A percentile compares a stretch with the other conserved stretches of the same genome.
Evolutionary conservation across 164 flowering plant species (phyloP).

Genomic region (Vitis cinerea): DNA sequence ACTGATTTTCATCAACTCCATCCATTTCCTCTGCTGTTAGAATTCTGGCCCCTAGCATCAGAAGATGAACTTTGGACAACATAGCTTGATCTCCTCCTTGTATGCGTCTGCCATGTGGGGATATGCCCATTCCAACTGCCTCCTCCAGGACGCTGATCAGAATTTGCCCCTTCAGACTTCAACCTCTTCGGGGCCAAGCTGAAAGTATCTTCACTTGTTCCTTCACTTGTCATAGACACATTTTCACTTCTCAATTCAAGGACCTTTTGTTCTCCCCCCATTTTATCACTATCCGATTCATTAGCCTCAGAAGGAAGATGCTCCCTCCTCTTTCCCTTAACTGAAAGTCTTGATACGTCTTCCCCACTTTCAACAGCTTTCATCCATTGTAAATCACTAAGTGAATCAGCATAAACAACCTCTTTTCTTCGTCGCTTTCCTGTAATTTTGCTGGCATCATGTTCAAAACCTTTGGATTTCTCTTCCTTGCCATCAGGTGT

Average conservation of each 20-base stretch:
- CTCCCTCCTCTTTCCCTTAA: slow-evolving; percentile 41
- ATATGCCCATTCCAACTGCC: slow-evolving; percentile 34
- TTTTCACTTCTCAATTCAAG: slow-evolving; percentile 30
- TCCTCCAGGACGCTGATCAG: slow-evolving; percentile 20
- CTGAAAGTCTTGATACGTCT: slow-evolving; percentile 39
- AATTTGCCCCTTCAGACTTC: slow-evolving; percentile 25
- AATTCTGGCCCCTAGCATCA: slow-evolving; percentile 41
- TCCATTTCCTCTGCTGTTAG: slow-evolving; percentile 43
- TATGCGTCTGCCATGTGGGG: slow-evolving; percentile 65
- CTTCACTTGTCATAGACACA: slow-evolving; percentile 43
- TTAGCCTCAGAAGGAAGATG: slow-evolving; percentile 19
- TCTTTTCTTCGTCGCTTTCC: slow-evolving; percentile 86
- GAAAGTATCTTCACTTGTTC: slow-evolving; percentile 32
- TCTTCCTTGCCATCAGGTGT: slow-evolving; percentile 34
- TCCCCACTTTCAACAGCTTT: slow-evolving; percentile 87
- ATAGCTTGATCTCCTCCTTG: slow-evolving; percentile 69
- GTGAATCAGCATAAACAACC: slow-evolving; percentile 67
- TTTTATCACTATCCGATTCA: slow-evolving; percentile 23
- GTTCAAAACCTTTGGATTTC: slow-evolving; percentile 38
- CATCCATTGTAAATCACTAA: slow-evolving; percentile 81
- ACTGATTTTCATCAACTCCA: slow-evolving; percentile 23
- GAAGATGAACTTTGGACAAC: slow-evolving; percentile 28
- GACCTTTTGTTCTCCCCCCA: slow-evolving; percentile 17
- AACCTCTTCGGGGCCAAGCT: slow-evolving; percentile 26
- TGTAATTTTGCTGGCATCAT: slow-evolving; percentile 28